These are phyloP conservation scores for Hygrocybe punicea DNA, from an alignment of 768 basidiomycete species.

Conservation along the genomic window DNA sequence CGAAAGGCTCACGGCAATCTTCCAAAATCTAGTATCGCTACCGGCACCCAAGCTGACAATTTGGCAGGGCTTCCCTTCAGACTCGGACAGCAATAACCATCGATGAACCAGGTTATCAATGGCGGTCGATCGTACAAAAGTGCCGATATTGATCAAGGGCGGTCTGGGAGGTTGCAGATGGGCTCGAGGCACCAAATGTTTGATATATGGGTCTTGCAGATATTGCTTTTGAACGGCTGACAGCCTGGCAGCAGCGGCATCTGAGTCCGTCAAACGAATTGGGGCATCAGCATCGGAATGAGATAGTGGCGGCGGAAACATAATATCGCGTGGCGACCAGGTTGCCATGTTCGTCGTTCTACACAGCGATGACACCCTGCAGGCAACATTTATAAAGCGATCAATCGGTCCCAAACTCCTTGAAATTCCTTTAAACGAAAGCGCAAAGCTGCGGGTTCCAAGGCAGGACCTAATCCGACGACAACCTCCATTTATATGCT, in stretches of 20 bases:
- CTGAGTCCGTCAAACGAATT: conserved; percentile 74
- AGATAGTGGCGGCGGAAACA: conserved; percentile 26
- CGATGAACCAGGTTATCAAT: conserved; percentile 72
- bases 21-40: conserved; percentile 95
- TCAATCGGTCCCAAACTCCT: too few species aligned
- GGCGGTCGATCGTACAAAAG: conserved; percentile 76
- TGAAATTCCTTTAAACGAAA: too few species aligned
- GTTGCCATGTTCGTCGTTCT: too few species aligned
- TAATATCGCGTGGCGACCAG: too few species aligned
- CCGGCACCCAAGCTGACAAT: conserved; percentile 94
- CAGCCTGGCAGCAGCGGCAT: conserved; percentile 77
- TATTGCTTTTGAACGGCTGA: conserved; percentile 86
- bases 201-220: conserved; percentile 70
- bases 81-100: conserved; percentile 52
- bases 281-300: conserved; percentile 52
- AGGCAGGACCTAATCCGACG: too few species aligned
- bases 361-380: too few species aligned
- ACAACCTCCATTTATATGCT: too few species aligned
- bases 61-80: conserved; percentile 57
- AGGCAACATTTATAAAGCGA: too few species aligned
- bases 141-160: conserved; percentile 94
- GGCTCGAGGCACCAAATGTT: conserved; percentile 62
- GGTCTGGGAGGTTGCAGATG: conserved; percentile 62
- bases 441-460: too few species aligned
- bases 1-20: conserved; percentile 65